phyloP scores from a whole-genome alignment of 768 basidiomycete genomes.

The Fistulinella prunicolor region DNA sequence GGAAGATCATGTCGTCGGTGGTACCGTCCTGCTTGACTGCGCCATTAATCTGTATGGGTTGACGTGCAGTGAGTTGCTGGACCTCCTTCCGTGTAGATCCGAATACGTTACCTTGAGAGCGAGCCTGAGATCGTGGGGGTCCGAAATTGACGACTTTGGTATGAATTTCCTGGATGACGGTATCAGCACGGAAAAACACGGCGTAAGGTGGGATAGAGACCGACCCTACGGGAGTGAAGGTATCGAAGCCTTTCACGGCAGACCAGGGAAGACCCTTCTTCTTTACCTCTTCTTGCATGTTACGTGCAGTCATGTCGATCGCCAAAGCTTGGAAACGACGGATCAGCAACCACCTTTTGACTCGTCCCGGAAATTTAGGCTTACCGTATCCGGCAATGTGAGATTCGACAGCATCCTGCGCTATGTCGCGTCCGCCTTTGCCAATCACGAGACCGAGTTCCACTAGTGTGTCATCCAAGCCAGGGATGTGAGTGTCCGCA shows the following conservation, averaged over 20 bases:
- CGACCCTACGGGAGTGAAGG: conserved; percentile 89
- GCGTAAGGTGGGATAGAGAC: conserved; percentile 10
- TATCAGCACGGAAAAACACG: conserved; percentile 1
- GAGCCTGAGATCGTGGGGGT: conserved; percentile 75
- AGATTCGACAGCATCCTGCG: conserved; percentile 62
- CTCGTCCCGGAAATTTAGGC: conserved; percentile 20
- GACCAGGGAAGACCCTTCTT: conserved; percentile 96
- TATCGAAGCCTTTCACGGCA: conserved; percentile 96
- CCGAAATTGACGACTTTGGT: conserved; percentile 61
- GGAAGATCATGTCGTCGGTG: conserved; percentile 90
- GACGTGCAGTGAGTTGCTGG: background rate
- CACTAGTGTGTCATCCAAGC: conserved; percentile 42
- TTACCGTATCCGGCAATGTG: conserved; percentile 92
- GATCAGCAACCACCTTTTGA: background rate
- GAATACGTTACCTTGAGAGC: conserved; percentile 58
- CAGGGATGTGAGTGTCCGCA: background rate
- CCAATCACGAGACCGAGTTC: conserved; percentile 98
- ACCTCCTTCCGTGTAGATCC: background rate
- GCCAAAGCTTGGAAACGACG: conserved; percentile 62
- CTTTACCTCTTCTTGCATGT: conserved; percentile 91
- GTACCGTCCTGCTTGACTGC: conserved; percentile 78
- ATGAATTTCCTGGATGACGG: conserved; percentile 63
- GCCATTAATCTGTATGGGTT: conserved; percentile 68
- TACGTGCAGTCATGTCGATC: conserved; percentile 95
- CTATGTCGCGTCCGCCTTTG: conserved; percentile 79